These are phyloP conservation scores for Dendrocalamus sinicus DNA, from an alignment of 176 grass and related monocot genomes.

Conservation along the genomic window DNA sequence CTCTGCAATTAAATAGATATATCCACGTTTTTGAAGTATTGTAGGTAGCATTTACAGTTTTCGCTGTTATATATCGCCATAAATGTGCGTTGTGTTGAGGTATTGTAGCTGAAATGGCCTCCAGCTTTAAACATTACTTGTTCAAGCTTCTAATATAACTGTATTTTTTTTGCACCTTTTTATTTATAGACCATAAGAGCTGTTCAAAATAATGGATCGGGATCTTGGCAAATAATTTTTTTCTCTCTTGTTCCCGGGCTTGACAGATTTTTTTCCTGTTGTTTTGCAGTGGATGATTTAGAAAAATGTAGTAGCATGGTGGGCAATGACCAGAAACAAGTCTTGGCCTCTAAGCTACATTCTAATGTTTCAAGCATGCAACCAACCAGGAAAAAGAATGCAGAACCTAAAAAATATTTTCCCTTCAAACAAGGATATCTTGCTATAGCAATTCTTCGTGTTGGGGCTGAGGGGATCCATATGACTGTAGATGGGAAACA, in stretches of 20 bases:
- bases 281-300: slow-evolving; percentile 85
- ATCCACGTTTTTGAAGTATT: slow-evolving; percentile 23
- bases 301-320: slow-evolving; percentile 83
- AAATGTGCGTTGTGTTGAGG: background rate
- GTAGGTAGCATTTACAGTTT: slow-evolving; percentile 2
- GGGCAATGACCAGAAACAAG: slow-evolving; percentile 59
- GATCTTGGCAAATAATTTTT: slow-evolving; percentile 9
- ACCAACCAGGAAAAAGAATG: slow-evolving; percentile 49
- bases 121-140: background rate
- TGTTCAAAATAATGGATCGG: slow-evolving; percentile 27
- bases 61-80: slow-evolving; percentile 11
- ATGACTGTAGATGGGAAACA: slow-evolving; percentile 99
- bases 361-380: slow-evolving; percentile 64
- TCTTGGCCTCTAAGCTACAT: slow-evolving; percentile 43
- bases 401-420: slow-evolving; percentile 68
- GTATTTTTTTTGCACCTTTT: slow-evolving; percentile 26
- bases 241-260: slow-evolving; percentile 7
- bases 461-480: slow-evolving; percentile 83
- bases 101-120: slow-evolving; percentile 17
- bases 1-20: slow-evolving; percentile 13
- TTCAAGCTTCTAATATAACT: slow-evolving; percentile 1
- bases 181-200: slow-evolving; percentile 12
- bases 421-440: slow-evolving; percentile 94
- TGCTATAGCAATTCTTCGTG: slow-evolving; percentile 83
- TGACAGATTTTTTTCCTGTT: slow-evolving; percentile 42